Base-by-base conservation (phyloP, 2,329 filamentous ascomycete genomes). In the Ophiostoma australiae region DNA sequence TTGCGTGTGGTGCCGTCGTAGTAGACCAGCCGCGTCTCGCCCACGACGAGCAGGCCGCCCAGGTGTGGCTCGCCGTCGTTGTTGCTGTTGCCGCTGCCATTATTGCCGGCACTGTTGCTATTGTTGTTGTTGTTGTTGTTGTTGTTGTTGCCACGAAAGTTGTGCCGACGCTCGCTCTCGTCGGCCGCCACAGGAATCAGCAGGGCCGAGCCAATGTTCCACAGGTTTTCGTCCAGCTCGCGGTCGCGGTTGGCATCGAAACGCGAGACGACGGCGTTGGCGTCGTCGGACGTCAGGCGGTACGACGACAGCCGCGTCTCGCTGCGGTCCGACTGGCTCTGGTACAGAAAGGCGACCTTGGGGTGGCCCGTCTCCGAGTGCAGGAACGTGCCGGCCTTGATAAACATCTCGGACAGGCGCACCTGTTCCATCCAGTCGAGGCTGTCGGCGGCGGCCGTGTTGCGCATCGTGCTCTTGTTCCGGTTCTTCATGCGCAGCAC, bases 1-100 rank as follows among this genome's bases (percentile, higher is more conserved):
- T 88, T 86, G 73, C 90, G 89, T 27, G 85, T 91, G 44, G 91
- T 85, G 72, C 93, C 91, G 76, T 97, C 91, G 72, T 95, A 89
- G 78, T 98, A 98, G 10, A 90, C 87, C 72, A 99, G 86, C 1
- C 89, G 89, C 0, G 92, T 96, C 80, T 94, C 91, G 27, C 91
- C 91, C 8, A 94, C 84, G 1, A 94, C 86, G 61, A 95, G 83
- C 4, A 94, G 80, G 6, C 92, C 92, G 17, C 91, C 90, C 66
- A 88, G 76, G 72, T 88, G 85, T n/a, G 87, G 84, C 70, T 84
- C 85, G 4, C 84, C 81, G 13, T 82, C 79, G 35, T 83, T 81
- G 35, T 81, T 82, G 67, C 6, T 27, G 67, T 11, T 13, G 15
- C 11, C 39, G 10, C 39, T 41, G 66, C 37, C 27, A 31, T 31